Evolutionary conservation across 2,329 filamentous ascomycete genomes (phyloP), one percentile per base, ranked within the genome.

Genomic region (Sclerotinia borealis): DNA sequence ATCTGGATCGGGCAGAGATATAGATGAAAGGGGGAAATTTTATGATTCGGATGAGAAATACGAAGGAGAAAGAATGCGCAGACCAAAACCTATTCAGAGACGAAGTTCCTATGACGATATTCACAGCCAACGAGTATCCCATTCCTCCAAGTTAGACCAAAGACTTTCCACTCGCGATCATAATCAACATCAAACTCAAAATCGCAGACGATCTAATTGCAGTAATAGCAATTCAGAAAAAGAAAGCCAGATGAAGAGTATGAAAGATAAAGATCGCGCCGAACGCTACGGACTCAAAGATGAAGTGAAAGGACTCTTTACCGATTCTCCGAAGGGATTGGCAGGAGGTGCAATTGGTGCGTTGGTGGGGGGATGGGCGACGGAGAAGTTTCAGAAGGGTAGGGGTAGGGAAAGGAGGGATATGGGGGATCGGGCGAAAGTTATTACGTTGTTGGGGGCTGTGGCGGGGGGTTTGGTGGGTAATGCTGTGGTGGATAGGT

Each of bases 401-500:
- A 66, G 60, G 39, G 63, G 50, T 63, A 64, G 43, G 54, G 65
- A 60, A 25, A 61, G 68, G 27, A 59, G 47, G 31, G 61, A 63
- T 31, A 65, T 59, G 15, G 27, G 61, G 31, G 63, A 63, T 17
- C 50, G 64, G 4, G 67, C 68, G 50, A 45, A 54, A 5, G 13
- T 71, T n/a, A 27, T 68, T 55, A 72, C 68, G 4, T 43, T 72
- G 11, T 45, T 72, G 17, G 71, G 70, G 5, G 71, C 71, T 15
- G 68, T 69, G 4, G 69, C 66, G 13, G 71, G 71, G 8, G 71
- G 70, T 1, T 50, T 73, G 54, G 67, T 66, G 2, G 68, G 61
- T 19, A 69, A 73, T 69, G 68, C 66, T n/a, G 60, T 65, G 34
- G 67, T 71, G 19, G 67, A 69, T 45, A 69, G 65, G 34, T 69